Percentiles rank a stretch among this genome's conserved stretches.
phyloP scores from a whole-genome alignment of 2,329 filamentous ascomycete genomes.

The Ophiocordyceps camponoti-floridani region DNA sequence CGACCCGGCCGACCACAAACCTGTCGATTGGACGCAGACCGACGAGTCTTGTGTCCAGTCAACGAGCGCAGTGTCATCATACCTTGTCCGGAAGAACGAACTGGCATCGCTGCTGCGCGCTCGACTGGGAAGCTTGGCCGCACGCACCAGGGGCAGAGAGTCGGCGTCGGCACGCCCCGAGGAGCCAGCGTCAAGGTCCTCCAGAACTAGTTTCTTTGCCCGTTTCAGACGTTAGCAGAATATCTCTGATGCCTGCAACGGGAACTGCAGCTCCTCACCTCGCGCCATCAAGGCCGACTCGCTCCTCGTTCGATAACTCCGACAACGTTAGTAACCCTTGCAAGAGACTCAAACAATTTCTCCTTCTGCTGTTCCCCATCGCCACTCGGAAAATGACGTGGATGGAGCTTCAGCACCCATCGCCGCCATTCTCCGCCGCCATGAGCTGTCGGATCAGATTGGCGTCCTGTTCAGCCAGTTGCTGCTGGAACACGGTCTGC shows the following conservation, averaged over 20 bases:
- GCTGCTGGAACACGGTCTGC: slow-evolving; percentile 21
- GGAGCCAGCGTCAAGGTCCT: slow-evolving; percentile 12
- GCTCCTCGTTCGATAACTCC: not conserved
- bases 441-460: slow-evolving; percentile 31
- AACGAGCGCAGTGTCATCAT: slow-evolving; percentile 4
- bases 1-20: slow-evolving; percentile 14
- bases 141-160: slow-evolving; percentile 11
- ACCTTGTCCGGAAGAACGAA: slow-evolving; percentile 23
- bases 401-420: not conserved
- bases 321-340: not conserved
- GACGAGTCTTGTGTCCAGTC: slow-evolving; percentile 21
- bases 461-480: slow-evolving; percentile 27
- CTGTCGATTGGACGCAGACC: slow-evolving; percentile 41
- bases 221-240: slow-evolving; percentile 22
- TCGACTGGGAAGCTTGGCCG: slow-evolving; percentile 17
- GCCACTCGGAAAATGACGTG: not conserved
- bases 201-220: slow-evolving; percentile 21
- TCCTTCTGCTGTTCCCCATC: not conserved
- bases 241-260: not conserved
- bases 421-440: slow-evolving; percentile 20
- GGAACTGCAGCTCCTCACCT: not conserved
- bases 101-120: slow-evolving; percentile 31
- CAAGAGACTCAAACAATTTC: not conserved
- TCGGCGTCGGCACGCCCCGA: slow-evolving; percentile 2
- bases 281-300: not conserved